Evolutionary conservation across 495 filamentous ascomycete genomes (phyloP).

Genomic region (Trypethelium eluteriae): DNA sequence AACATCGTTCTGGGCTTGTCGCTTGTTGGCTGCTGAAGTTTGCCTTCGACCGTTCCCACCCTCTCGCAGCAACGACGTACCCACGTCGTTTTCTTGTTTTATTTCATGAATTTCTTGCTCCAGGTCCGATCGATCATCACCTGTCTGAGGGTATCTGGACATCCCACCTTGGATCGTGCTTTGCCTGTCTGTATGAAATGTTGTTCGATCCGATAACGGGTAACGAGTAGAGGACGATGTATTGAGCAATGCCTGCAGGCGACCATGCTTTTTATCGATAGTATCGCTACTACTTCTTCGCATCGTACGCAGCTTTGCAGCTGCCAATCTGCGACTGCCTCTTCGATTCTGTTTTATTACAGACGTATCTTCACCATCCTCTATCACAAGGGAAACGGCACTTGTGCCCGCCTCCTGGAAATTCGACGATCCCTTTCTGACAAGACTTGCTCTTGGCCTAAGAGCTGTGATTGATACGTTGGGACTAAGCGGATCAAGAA

Average conservation of each 20-base stretch:
- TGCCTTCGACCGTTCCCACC: neutral
- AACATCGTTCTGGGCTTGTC: neutral
- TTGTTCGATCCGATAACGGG: neutral
- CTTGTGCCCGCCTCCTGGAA: neutral
- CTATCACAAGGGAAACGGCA: conserved; percentile 6
- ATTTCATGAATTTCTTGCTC: conserved; percentile 2
- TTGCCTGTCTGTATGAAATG: neutral
- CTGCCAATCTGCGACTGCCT: neutral
- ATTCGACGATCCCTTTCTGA: conserved; percentile 10
- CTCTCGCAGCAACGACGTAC: neutral
- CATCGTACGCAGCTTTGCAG: neutral
- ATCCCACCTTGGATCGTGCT: neutral
- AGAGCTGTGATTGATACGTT: conserved; percentile 14
- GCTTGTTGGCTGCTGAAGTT: neutral
- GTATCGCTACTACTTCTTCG: neutral
- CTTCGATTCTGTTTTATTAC: neutral
- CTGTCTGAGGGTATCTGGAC: neutral
- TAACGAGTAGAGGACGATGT: neutral
- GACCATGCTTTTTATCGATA: neutral
- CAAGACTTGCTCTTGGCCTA: neutral
- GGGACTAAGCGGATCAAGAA: conserved; percentile 17
- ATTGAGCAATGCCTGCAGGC: neutral
- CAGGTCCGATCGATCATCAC: too few species aligned
- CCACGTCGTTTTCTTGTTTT: neutral
- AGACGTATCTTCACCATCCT: neutral